Percentiles rank a stretch among this genome's conserved stretches.
These are phyloP conservation scores for Sphaerostilbella broomeana DNA, from an alignment of 2,329 filamentous ascomycete genomes.

Conservation along the genomic window DNA sequence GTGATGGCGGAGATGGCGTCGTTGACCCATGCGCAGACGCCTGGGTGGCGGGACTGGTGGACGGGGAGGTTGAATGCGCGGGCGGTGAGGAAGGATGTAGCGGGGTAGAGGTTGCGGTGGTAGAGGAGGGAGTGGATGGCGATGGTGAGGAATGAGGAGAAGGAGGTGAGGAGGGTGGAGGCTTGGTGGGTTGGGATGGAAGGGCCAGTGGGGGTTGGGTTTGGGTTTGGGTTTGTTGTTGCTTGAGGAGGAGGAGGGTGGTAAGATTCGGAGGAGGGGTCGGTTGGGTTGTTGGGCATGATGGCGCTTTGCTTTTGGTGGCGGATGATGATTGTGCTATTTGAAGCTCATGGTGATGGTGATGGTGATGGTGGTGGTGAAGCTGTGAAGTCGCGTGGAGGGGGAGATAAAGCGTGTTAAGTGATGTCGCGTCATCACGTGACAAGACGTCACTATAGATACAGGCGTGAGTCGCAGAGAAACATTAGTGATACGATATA, in stretches of 20 bases:
- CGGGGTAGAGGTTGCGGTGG: conserved; percentile 73
- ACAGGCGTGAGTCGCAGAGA: too few species aligned
- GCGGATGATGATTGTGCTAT: too few species aligned
- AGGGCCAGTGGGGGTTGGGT: conserved; percentile 4
- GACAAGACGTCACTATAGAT: conserved; percentile 6
- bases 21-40: conserved; percentile 77
- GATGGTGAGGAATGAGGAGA: conserved; percentile 74
- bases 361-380: background rate
- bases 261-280: too few species aligned
- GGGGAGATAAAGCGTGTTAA: conserved; percentile 1
- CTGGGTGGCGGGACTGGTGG: conserved; percentile 78
- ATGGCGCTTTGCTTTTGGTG: background rate
- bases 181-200: conserved; percentile 32
- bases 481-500: too few species aligned
- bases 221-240: background rate
- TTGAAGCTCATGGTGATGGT: background rate
- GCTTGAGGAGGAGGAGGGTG: background rate
- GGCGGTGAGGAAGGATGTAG: conserved; percentile 67
- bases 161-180: conserved; percentile 53
- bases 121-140: conserved; percentile 81
- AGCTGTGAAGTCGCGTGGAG: background rate
- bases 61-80: conserved; percentile 80
- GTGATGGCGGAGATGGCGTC: conserved; percentile 70
- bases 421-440: conserved; percentile 21
- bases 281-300: background rate